Base-by-base conservation (phyloP, 1,284 basidiomycete genomes). In the Porphyrellus sp. region DNA sequence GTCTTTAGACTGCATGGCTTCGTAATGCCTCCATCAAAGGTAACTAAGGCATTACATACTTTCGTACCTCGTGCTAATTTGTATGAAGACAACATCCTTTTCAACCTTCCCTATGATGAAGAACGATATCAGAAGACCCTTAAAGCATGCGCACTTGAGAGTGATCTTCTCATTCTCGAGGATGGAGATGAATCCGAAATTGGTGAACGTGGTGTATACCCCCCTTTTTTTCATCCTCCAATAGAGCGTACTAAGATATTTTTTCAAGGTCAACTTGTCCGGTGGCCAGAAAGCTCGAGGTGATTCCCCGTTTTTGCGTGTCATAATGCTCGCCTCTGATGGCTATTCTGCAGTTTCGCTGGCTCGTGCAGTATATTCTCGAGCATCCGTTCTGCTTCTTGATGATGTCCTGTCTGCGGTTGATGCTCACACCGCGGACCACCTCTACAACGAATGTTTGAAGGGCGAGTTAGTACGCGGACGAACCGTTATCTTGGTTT, bases 241-340 rank as follows among this genome's bases (percentile, higher is more conserved):
- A 31, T n/a, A 23, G 24, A 24, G 11, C 38, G 9, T 9, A 5
- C 31, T 60, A 12, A 52, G 5, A 37, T 33, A 13, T 30, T 42
- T 47, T 46, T 39, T 24, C 15, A 59, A 87, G 90, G 82, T 93
- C 20, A 94, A 93, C 69, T 72, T 96, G 28, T 93, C 89, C 21
- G 96, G 96, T 52, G 96, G 96, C 25, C 96, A 99, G 69, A 98
- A 98, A 64, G 93, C 93, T 30, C 79, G 96, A 75, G 86, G 87
- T 86, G 60, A 39, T 74, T n/a, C n/a, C 56, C 9, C 27, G 6
- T 28, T 48, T 3, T 42, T 34, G 4, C 49, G 21, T 30, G 15
- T 11, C 23, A 11, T 9, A 4, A 0, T 6, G 24, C 13, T 43
- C 28, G 20, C 15, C 16, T 18, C 40, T 47, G n/a, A 52, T 35